phyloP scores from a whole-genome alignment of 164 flowering plant species.

The Macadamia integrifolia region DNA sequence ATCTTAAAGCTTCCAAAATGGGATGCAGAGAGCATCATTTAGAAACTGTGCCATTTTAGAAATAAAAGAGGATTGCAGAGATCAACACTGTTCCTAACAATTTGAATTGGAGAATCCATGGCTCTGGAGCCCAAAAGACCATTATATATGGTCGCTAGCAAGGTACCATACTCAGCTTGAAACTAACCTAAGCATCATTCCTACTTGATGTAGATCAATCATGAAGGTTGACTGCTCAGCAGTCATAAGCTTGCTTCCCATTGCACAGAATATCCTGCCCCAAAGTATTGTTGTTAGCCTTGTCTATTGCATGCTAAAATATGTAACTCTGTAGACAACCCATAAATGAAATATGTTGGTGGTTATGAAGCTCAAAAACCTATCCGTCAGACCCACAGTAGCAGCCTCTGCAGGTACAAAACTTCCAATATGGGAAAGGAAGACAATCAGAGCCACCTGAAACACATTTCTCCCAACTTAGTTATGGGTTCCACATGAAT shows the following conservation, averaged over 20 bases:
- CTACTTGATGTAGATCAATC: slow-evolving; percentile 98
- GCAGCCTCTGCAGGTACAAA: slow-evolving; percentile 98
- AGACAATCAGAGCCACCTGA: slow-evolving; percentile 93
- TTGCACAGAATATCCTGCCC: slow-evolving; percentile 84
- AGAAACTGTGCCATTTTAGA: not conserved
- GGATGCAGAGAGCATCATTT: not conserved
- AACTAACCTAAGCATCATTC: slow-evolving; percentile 84
- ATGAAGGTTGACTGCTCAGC: slow-evolving; percentile 93
- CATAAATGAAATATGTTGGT: not conserved
- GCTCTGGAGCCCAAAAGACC: not conserved
- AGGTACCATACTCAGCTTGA: not conserved
- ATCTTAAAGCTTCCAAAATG: not conserved
- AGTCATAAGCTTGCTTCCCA: slow-evolving; percentile 84
- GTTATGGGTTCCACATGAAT: not conserved
- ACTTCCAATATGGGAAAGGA: slow-evolving; percentile 94
- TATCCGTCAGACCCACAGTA: slow-evolving; percentile 87
- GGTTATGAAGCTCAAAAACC: slow-evolving; percentile 31
- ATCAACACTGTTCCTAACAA: slow-evolving; percentile 1
- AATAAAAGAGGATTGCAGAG: not conserved
- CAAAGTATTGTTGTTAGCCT: slow-evolving; percentile 1
- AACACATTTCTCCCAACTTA: slow-evolving; percentile 12
- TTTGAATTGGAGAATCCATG: not conserved
- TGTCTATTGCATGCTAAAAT: not conserved
- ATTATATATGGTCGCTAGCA: slow-evolving; percentile 2
- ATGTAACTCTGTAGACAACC: not conserved